Percentiles rank a stretch among this genome's conserved stretches.
phyloP scores from a whole-genome alignment of 495 filamentous ascomycete genomes.

The Chaetomium tenue region DNA sequence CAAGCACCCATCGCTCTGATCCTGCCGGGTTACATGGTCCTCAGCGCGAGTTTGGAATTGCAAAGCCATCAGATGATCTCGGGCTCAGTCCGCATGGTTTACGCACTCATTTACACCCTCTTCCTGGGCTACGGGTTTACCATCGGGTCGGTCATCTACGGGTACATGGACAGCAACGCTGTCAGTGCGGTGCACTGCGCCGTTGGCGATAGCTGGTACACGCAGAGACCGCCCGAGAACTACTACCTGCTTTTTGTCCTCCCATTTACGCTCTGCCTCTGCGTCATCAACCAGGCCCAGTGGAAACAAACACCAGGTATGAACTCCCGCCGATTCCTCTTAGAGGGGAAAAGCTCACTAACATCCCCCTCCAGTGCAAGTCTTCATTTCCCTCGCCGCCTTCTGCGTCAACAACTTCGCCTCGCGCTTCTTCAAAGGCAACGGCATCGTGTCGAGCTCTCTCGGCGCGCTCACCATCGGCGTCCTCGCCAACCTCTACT shows the following conservation, averaged over 20 bases:
- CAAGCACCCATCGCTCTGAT: constrained; percentile 92
- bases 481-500: constrained; percentile 83
- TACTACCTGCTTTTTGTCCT: constrained; percentile 75
- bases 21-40: constrained; percentile 66
- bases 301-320: constrained; percentile 85
- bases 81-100: constrained; percentile 91
- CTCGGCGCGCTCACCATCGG: constrained; percentile 85
- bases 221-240: constrained; percentile 57
- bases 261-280: constrained; percentile 76
- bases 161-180: constrained; percentile 72
- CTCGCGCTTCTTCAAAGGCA: constrained; percentile 65
- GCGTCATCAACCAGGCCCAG: constrained; percentile 84
- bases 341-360: background rate
- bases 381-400: constrained; percentile 77
- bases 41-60: constrained; percentile 81
- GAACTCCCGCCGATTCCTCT: constrained; percentile 36
- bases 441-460: constrained; percentile 79
- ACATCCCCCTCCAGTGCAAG: constrained; percentile 52
- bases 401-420: constrained; percentile 85
- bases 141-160: constrained; percentile 87
- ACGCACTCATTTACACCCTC: constrained; percentile 91
- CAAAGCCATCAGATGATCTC: constrained; percentile 84
- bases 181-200: constrained; percentile 70
- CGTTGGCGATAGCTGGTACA: constrained; percentile 32
- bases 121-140: constrained; percentile 98